These are phyloP conservation scores for Cordyceps tenuipes DNA, from an alignment of 2,329 filamentous ascomycete species.

Conservation along the genomic window DNA sequence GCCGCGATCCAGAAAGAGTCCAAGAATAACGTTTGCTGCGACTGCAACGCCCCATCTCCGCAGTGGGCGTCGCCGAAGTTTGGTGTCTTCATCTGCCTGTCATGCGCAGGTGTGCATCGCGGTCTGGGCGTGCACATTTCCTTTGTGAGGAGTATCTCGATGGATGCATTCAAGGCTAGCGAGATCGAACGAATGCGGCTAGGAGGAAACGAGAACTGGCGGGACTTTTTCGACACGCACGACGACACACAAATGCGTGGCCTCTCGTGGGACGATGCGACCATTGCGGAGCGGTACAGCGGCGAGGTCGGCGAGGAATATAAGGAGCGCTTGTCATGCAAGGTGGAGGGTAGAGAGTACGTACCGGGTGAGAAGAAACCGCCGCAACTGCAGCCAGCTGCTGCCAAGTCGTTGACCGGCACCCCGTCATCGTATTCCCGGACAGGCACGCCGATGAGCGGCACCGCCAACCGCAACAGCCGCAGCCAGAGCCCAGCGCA, in stretches of 20 bases:
- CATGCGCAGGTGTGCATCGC: slow-evolving; percentile 89
- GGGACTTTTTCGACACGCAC: slow-evolving; percentile 74
- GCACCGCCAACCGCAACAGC: slow-evolving; percentile 33
- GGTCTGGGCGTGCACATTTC: slow-evolving; percentile 96
- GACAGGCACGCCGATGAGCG: slow-evolving; percentile 29
- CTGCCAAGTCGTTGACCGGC: slow-evolving; percentile 14
- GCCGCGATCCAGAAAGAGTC: slow-evolving; percentile 84
- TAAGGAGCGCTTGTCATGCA: slow-evolving; percentile 81
- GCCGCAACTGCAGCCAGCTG: slow-evolving; percentile 13
- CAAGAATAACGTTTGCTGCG: slow-evolving; percentile 84
- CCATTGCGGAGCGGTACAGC: slow-evolving; percentile 83
- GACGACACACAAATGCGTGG: slow-evolving; percentile 58
- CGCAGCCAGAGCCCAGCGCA: slow-evolving; percentile 31
- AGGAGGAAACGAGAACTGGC: slow-evolving; percentile 84
- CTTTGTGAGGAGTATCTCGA: slow-evolving; percentile 94
- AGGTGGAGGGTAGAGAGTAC: slow-evolving; percentile 83
- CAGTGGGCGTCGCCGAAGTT: slow-evolving; percentile 99
- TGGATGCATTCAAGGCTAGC: slow-evolving; percentile 93
- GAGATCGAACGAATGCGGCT: slow-evolving; percentile 92
- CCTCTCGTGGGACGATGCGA: slow-evolving; percentile 73
- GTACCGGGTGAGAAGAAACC: slow-evolving; percentile 60
- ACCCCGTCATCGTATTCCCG: slow-evolving; percentile 24
- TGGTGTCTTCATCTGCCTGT: slow-evolving; percentile 96
- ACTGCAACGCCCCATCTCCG: slow-evolving; percentile 89
- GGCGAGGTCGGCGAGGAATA: slow-evolving; percentile 89